Conservation (phyloP, 352 stramenopile species). For the Stramenopiles sp. region DNA sequence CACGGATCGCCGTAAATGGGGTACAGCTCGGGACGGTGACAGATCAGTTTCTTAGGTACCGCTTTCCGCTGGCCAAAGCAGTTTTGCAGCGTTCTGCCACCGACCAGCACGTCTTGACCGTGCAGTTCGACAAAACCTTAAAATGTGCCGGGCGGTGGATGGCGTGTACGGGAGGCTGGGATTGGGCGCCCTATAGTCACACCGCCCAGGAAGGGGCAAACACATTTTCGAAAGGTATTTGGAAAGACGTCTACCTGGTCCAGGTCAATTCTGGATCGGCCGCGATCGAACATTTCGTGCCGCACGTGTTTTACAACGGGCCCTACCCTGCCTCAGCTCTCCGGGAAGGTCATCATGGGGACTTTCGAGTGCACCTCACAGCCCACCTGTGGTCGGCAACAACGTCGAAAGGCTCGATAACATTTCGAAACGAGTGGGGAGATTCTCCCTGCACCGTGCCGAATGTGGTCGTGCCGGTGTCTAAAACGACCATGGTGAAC, state of each 20-base stretch:
- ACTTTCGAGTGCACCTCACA: neutral
- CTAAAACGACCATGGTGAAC: neutral
- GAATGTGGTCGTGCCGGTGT: neutral
- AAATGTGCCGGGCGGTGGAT: constrained; percentile 17
- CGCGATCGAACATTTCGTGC: neutral
- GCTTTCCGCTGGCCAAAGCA: neutral
- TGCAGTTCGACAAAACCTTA: neutral
- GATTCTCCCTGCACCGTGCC: neutral
- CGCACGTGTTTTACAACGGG: neutral
- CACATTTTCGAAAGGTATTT: constrained; percentile 4
- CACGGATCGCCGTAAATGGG: neutral
- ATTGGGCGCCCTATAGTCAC: constrained; percentile 22
- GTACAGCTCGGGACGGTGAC: neutral
- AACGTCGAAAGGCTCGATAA: neutral
- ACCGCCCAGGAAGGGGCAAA: neutral
- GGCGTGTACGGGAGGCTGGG: constrained; percentile 23
- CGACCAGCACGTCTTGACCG: neutral
- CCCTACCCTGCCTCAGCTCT: neutral
- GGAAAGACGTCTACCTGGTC: neutral
- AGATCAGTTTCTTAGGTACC: neutral
- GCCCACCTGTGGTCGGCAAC: neutral
- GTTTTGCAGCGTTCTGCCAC: neutral
- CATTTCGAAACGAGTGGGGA: neutral
- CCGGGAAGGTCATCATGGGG: neutral
- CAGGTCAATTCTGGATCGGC: neutral